phyloP scores from a whole-genome alignment of 1,139 yeast species.

The Pneumocystis murina region DNA sequence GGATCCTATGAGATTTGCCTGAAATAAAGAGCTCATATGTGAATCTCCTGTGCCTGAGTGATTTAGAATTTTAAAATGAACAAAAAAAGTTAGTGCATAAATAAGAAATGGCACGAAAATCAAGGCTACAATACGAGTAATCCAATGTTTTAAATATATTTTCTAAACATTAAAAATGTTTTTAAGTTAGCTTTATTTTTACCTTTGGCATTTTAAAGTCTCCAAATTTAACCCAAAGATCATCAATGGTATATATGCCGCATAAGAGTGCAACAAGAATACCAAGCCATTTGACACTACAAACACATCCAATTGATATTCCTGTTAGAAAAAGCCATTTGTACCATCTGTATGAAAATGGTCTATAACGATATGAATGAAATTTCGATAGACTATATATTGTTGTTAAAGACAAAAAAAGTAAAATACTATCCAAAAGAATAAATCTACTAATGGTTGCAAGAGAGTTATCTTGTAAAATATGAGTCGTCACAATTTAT shows the following conservation, averaged over 20 bases:
- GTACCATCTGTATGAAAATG: slow-evolving; percentile 82
- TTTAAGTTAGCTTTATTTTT: neutral
- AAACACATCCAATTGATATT: slow-evolving; percentile 71
- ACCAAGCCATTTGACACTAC: slow-evolving; percentile 89
- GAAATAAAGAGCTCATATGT: slow-evolving; percentile 91
- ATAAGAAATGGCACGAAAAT: slow-evolving; percentile 61
- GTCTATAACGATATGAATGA: slow-evolving; percentile 50
- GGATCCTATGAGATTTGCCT: slow-evolving; percentile 76
- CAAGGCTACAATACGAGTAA: slow-evolving; percentile 45
- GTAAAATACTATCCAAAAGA: slow-evolving; percentile 86
- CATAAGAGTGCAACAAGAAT: slow-evolving; percentile 67
- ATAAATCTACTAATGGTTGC: slow-evolving; percentile 85
- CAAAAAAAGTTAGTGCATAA: slow-evolving; percentile 56
- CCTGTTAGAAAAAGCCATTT: slow-evolving; percentile 75
- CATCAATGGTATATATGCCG: slow-evolving; percentile 72
- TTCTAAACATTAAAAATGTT: slow-evolving; percentile 11
- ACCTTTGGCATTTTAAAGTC: slow-evolving; percentile 30
- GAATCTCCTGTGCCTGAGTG: slow-evolving; percentile 94
- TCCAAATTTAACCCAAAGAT: slow-evolving; percentile 50
- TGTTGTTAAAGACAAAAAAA: slow-evolving; percentile 80
- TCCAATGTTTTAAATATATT: slow-evolving; percentile 54
- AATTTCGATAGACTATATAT: slow-evolving; percentile 63
- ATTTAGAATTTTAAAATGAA: slow-evolving; percentile 61
- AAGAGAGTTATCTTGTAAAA: slow-evolving; percentile 57
- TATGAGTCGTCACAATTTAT: slow-evolving; percentile 19